A percentile compares a stretch with the other conserved stretches of the same genome.
Conservation (phyloP, 2,329 filamentous ascomycete species). For the Graphiopsis chlorocephala region DNA sequence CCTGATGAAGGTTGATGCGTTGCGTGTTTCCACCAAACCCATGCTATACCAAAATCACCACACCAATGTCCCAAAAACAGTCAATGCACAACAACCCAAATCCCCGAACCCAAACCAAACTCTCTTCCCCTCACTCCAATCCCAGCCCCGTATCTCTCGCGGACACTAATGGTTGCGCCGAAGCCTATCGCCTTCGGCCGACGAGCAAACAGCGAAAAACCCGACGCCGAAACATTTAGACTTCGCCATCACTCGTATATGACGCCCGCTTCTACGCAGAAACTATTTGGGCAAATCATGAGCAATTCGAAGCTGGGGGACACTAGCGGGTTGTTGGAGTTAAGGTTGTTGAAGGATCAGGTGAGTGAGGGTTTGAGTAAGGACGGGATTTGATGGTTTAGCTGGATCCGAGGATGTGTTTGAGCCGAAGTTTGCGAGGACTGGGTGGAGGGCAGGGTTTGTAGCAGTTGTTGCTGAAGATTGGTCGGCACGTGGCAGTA, state of each 20-base stretch:
- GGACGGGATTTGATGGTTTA: neutral
- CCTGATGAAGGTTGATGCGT: neutral
- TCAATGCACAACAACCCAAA: neutral
- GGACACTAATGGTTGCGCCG: neutral
- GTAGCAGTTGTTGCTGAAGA: no score
- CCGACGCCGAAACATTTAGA: neutral
- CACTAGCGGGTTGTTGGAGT: neutral
- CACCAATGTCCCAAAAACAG: neutral
- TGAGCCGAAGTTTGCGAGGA: neutral
- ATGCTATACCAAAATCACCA: neutral
- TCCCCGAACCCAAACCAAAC: no score
- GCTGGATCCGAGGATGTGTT: neutral
- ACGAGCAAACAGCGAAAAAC: neutral
- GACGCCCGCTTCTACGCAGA: neutral
- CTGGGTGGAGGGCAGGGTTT: neutral
- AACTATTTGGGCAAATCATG: neutral
- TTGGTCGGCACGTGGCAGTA: no score
- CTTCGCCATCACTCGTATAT: neutral
- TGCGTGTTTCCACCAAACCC: neutral
- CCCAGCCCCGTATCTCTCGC: neutral
- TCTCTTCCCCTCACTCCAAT: no score
- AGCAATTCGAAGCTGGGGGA: neutral
- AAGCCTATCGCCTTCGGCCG: constrained; percentile 2
- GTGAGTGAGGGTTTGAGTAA: neutral
- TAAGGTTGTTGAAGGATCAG: neutral